Evolutionary conservation across 805 yeast genomes (phyloP).

Genomic region (Kluyveromyces wickerhamii): DNA sequence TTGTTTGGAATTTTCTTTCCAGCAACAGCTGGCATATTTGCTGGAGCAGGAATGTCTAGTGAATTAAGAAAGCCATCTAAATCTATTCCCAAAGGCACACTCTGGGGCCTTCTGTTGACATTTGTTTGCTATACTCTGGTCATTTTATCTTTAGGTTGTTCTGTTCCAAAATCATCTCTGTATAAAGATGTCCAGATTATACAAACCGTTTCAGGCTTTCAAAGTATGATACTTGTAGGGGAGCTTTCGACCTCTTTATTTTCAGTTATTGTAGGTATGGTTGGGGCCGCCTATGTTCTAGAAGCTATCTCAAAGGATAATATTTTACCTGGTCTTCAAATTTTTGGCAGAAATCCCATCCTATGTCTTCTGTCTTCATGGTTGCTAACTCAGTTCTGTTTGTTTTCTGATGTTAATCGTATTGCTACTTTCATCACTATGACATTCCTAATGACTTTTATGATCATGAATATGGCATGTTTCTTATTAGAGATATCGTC

Average conservation of each 20-base stretch:
- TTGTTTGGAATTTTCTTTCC: constrained; percentile 95
- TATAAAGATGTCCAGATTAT: constrained; percentile 76
- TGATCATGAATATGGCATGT: constrained; percentile 91
- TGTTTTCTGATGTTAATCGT: constrained; percentile 85
- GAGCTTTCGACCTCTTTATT: constrained; percentile 87
- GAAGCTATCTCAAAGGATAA: constrained; percentile 88
- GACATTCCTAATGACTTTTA: constrained; percentile 95
- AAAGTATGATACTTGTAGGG: constrained; percentile 69
- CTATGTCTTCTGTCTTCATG: constrained; percentile 69
- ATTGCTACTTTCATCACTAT: constrained; percentile 93
- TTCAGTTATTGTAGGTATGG: constrained; percentile 90
- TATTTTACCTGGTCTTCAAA: constrained; percentile 69
- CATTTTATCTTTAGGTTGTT: constrained; percentile 67
- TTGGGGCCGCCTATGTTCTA: constrained; percentile 87
- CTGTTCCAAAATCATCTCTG: constrained; percentile 74
- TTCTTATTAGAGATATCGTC: constrained; percentile 78
- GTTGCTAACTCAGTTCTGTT: constrained; percentile 72
- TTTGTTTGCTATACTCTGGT: constrained; percentile 73
- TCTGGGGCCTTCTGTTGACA: constrained; percentile 73
- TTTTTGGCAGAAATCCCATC: constrained; percentile 60
- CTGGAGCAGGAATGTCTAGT: constrained; percentile 99
- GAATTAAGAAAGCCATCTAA: constrained; percentile 78
- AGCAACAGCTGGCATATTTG: constrained; percentile 96
- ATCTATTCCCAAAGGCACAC: constrained; percentile 90
- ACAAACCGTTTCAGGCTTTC: constrained; percentile 68